phyloP scores from a whole-genome alignment of 2,329 filamentous ascomycete genomes.

The Rhinocladiella similis region DNA sequence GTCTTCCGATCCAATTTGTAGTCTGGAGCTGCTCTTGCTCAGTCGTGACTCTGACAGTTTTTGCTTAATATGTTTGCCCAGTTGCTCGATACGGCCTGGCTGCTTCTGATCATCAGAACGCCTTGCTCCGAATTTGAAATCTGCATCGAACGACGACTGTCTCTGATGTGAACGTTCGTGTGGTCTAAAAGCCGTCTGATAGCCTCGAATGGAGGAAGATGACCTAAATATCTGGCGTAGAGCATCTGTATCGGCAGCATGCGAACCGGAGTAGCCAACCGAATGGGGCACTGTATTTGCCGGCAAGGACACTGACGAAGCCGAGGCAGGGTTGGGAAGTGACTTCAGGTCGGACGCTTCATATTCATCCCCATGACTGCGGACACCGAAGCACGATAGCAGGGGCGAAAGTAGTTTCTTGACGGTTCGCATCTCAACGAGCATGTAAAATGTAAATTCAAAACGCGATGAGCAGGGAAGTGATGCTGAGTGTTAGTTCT shows the following conservation, averaged over 20 bases:
- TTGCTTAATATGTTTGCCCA: slow-evolving; percentile 27
- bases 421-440: slow-evolving; percentile 12
- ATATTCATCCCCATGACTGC: slow-evolving; percentile 2
- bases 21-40: slow-evolving; percentile 24
- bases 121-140: slow-evolving; percentile 16
- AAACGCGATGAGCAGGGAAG: slow-evolving; percentile 15
- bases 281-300: slow-evolving; percentile 19
- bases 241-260: slow-evolving; percentile 16
- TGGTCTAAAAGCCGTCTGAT: slow-evolving; percentile 19
- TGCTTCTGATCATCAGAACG: slow-evolving; percentile 7
- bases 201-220: slow-evolving; percentile 25
- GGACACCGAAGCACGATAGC: slow-evolving; percentile 16
- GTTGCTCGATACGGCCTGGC: slow-evolving; percentile 18
- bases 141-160: slow-evolving; percentile 20
- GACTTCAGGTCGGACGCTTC: slow-evolving; percentile 12
- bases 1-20: slow-evolving; percentile 5
- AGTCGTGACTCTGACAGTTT: slow-evolving; percentile 26
- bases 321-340: slow-evolving; percentile 14
- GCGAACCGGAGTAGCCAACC: slow-evolving; percentile 5
- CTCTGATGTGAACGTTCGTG: slow-evolving; percentile 2
- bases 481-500: slow-evolving; percentile 15
- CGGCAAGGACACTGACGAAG: slow-evolving; percentile 16
- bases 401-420: slow-evolving; percentile 11
- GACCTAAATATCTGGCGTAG: slow-evolving; percentile 24
- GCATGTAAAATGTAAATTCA: slow-evolving; percentile 6